Conservation (phyloP, 257 asterid species). For the Przewalskia tangutica region DNA sequence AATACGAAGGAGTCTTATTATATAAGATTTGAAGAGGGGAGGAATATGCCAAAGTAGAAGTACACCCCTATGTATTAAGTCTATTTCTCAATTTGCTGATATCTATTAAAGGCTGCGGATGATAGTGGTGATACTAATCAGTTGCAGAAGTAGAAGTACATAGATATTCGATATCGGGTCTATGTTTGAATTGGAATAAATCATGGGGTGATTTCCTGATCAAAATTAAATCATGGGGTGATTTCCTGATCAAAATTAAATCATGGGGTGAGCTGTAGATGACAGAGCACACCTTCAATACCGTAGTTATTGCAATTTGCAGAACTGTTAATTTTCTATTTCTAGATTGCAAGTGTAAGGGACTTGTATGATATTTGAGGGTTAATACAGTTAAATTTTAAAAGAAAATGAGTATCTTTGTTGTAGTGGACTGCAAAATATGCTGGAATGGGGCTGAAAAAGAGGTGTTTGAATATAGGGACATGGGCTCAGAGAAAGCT, state of each 20-base stretch:
- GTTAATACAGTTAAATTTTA: neutral
- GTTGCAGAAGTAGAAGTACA: neutral
- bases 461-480: neutral
- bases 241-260: too few species aligned
- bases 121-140: neutral
- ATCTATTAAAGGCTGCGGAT: neutral
- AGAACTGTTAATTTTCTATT: neutral
- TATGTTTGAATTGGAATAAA: neutral
- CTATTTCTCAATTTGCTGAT: neutral
- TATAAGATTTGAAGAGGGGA: too few species aligned
- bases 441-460: neutral
- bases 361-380: neutral
- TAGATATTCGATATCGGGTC: neutral
- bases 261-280: neutral
- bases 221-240: neutral
- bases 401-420: neutral
- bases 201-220: neutral
- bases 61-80: too few species aligned
- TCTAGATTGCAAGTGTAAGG: neutral
- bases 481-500: neutral
- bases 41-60: too few species aligned
- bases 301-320: neutral
- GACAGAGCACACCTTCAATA: neutral
- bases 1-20: too few species aligned
- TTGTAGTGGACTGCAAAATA: neutral